Evolutionary conservation across 2,329 filamentous ascomycete genomes (phyloP).

Genomic region (Colletotrichum truncatum): DNA sequence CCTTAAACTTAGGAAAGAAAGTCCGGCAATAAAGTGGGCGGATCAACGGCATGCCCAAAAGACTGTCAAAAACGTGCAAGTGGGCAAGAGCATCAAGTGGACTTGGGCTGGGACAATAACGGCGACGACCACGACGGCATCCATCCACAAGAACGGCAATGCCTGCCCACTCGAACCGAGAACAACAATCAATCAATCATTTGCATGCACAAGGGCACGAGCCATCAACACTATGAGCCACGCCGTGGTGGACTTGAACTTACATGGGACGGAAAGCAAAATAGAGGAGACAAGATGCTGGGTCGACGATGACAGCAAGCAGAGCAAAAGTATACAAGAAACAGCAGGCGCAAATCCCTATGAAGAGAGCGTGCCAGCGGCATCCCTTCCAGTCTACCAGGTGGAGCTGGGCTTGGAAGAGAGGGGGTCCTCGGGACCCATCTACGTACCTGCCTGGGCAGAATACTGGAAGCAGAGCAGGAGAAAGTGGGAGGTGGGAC

Average conservation of each 20-base stretch:
- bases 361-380: too few relatives aligned
- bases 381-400: too few relatives aligned
- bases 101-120: too few relatives aligned
- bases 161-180: too few relatives aligned
- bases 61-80: conserved; percentile 10
- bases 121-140: background rate
- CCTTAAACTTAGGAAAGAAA: background rate
- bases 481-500: conserved; percentile 28
- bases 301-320: background rate
- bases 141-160: background rate
- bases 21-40: conserved; percentile 4
- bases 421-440: background rate
- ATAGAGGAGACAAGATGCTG: background rate
- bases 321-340: background rate
- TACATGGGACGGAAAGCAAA: background rate
- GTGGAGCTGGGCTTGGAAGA: too few relatives aligned
- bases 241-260: background rate
- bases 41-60: background rate
- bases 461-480: conserved; percentile 6
- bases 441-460: conserved; percentile 20
- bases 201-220: background rate
- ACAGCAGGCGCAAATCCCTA: too few relatives aligned
- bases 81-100: conserved; percentile 4
- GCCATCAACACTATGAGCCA: background rate
- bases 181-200: background rate